These are phyloP conservation scores for Tolypocladium tropicale DNA, from an alignment of 2,329 filamentous ascomycete genomes.

Conservation along the genomic window DNA sequence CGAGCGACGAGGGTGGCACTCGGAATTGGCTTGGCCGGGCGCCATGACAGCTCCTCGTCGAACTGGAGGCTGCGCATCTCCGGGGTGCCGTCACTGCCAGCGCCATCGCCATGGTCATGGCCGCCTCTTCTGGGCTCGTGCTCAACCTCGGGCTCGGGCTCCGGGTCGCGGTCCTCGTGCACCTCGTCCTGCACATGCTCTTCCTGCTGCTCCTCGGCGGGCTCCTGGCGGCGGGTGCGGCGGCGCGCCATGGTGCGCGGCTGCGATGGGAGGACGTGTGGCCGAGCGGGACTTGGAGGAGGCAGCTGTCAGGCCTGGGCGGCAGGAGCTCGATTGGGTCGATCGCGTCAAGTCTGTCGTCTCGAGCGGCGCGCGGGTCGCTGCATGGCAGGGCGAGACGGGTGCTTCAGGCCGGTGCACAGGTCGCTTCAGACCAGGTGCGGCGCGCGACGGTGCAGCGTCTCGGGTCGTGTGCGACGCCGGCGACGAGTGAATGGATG, in stretches of 20 bases:
- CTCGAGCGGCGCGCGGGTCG: slow-evolving; percentile 10
- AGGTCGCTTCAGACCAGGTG: neutral
- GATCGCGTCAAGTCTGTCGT: slow-evolving; percentile 8
- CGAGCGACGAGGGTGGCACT: slow-evolving; percentile 73
- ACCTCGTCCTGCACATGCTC: slow-evolving; percentile 9
- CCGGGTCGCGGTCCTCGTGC: slow-evolving; percentile 6
- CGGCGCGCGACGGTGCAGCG: neutral
- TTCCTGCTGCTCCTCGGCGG: slow-evolving; percentile 17
- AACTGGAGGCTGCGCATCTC: slow-evolving; percentile 52
- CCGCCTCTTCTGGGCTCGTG: neutral
- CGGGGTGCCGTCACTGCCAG: slow-evolving; percentile 5
- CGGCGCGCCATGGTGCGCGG: slow-evolving; percentile 25
- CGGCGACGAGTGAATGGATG: neutral
- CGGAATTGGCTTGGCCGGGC: slow-evolving; percentile 79
- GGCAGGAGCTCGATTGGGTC: slow-evolving; percentile 4
- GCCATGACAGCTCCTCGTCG: slow-evolving; percentile 81
- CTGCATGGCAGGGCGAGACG: slow-evolving; percentile 11
- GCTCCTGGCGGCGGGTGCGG: slow-evolving; percentile 22
- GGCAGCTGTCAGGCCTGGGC: neutral
- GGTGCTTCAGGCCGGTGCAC: neutral
- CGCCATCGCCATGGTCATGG: neutral
- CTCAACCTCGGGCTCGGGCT: slow-evolving; percentile 6
- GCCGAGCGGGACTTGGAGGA: neutral
- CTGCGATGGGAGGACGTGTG: slow-evolving; percentile 3
- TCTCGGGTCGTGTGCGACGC: neutral